phyloP scores from a whole-genome alignment of 2,329 filamentous ascomycete species.

The Penicillium sp. region DNA sequence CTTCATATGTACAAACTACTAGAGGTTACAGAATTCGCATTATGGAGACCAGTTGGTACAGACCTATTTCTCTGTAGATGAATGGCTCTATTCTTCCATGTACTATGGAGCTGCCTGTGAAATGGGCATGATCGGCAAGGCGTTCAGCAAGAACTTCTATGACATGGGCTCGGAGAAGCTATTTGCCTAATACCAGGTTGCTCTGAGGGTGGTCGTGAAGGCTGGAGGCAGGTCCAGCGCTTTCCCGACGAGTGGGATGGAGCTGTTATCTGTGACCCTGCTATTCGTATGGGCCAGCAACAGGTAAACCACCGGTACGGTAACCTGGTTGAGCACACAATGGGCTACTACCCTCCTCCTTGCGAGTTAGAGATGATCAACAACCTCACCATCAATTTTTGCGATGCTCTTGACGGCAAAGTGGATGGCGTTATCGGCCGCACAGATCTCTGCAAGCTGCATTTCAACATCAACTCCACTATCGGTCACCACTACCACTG shows the following conservation, averaged over 20 bases:
- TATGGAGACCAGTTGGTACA: no score
- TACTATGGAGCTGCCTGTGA: conserved; percentile 45
- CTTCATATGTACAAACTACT: no score
- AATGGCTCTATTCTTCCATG: no score
- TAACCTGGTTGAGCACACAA: not conserved
- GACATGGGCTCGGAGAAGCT: conserved; percentile 23
- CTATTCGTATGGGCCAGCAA: conserved; percentile 6
- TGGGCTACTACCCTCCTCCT: conserved; percentile 1
- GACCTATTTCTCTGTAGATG: no score
- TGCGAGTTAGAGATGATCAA: conserved; percentile 10
- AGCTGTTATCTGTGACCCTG: conserved; percentile 2
- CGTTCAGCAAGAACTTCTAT: conserved; percentile 46
- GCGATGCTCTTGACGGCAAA: conserved; percentile 4
- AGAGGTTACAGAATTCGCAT: no score
- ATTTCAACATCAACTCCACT: conserved; percentile 1
- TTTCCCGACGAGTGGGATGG: conserved; percentile 2
- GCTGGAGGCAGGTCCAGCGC: not conserved
- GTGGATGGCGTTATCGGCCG: not conserved
- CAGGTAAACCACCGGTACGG: conserved; percentile 3
- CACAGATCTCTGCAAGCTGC: conserved; percentile 1
- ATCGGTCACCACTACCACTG: conserved; percentile 1
- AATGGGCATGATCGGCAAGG: conserved; percentile 50
- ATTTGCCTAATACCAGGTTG: conserved; percentile 25
- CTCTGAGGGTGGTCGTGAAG: not conserved
- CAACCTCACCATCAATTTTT: conserved; percentile 5